Percentiles rank a stretch among this genome's conserved stretches.
phyloP scores from a whole-genome alignment of 805 yeast genomes.

The Candida pseudoglaebosa region DNA sequence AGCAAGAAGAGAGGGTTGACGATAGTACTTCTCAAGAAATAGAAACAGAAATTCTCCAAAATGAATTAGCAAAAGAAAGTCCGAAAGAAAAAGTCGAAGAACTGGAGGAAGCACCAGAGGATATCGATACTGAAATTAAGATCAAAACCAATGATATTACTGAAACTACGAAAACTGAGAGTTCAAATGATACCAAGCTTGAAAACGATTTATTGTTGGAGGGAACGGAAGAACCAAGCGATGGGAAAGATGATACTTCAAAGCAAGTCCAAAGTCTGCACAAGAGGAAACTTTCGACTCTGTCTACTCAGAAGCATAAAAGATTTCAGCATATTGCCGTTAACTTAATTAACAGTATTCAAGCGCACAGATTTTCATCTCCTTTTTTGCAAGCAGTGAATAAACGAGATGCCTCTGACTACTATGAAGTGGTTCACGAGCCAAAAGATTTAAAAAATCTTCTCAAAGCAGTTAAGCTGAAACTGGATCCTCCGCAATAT shows the following conservation, averaged over 20 bases:
- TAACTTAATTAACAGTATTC: constrained; percentile 59
- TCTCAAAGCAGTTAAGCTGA: constrained; percentile 48
- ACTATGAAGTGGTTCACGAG: constrained; percentile 53
- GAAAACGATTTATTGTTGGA: neutral
- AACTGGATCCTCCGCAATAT: constrained; percentile 32
- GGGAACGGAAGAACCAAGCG: constrained; percentile 3
- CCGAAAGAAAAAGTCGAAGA: constrained; percentile 4
- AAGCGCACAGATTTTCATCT: constrained; percentile 69
- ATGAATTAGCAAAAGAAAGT: constrained; percentile 7
- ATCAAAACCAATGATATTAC: neutral
- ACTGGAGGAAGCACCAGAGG: constrained; percentile 7
- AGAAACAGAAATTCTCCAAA: constrained; percentile 10
- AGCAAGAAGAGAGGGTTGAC: constrained; percentile 5
- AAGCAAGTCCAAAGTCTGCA: constrained; percentile 8
- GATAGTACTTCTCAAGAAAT: constrained; percentile 12
- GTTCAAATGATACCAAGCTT: neutral
- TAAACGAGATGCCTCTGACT: constrained; percentile 64
- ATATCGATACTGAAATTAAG: neutral
- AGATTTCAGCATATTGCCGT: constrained; percentile 59
- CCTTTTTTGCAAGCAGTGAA: constrained; percentile 70
- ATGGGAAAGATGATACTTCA: constrained; percentile 7
- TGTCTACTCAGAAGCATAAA: constrained; percentile 28
- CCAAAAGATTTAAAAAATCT: constrained; percentile 72
- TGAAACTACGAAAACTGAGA: neutral
- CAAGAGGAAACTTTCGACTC: neutral